Base-by-base conservation (phyloP, 371 early-diverging fungal genomes). In the Parasitella parasitica region DNA sequence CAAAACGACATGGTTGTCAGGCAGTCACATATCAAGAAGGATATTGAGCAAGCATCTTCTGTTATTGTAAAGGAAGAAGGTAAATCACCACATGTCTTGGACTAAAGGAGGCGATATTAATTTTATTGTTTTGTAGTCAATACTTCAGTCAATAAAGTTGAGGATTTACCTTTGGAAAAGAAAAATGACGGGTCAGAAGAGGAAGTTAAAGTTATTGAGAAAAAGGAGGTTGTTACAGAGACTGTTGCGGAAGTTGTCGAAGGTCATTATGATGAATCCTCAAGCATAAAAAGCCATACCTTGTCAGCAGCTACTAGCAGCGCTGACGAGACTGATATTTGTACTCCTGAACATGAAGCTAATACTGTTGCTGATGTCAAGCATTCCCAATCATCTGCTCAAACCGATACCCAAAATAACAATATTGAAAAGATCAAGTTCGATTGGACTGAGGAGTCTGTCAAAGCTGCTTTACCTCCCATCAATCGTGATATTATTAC, bases 331-430 rank as follows among this genome's bases (percentile, higher is more conserved):
- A 51, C 59, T 15, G 66, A 60, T 24, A 60, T 66, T 28, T 51
- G 61, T 27, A 66, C 66, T 41, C 66, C 66, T 36, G 57, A 61
- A 51, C 61, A 50, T 57, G 61, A 62, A 38, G 16, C 54, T 11
- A 39, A 46, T n/a, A 37, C 12, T 13, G 34, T 53, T 13, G 13
- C 22, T 46, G 24, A 51, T 28, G 18, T 37, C 24, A 38, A 49
- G 20, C 38, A 43, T 5, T 24, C 35, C 48, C 22, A 46, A 46
- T 46, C 46, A 13, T 36, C 50, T 52, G 16, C 36, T 55, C 7
- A 50, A 30, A 28, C 30, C 50, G 50, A 50, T 50, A 50, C 50
- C 50, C 50, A 50, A 50, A 2, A 50, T n/a, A 50, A 50, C 15
- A 6, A 9, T 12, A 46, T 5, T 46, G 50, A 50, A 50, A 26